These are phyloP conservation scores for Gossypium bickii DNA, from an alignment of 345 rosid genomes.

Conservation along the genomic window DNA sequence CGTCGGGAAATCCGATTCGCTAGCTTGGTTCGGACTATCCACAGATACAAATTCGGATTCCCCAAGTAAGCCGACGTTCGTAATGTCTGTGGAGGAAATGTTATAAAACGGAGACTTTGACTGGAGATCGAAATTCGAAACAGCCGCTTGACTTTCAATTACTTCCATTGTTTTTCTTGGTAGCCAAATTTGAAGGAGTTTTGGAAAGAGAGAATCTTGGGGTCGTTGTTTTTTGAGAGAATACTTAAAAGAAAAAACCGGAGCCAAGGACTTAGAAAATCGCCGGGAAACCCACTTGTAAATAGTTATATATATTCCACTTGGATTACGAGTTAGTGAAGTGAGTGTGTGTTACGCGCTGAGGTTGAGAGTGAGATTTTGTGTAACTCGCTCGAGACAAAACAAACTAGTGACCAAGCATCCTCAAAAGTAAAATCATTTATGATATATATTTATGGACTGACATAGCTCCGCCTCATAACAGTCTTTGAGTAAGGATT, in stretches of 20 bases:
- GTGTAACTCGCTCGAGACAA: not conserved
- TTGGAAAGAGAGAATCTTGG: not conserved
- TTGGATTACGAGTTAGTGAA: not conserved
- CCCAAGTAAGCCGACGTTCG: not conserved
- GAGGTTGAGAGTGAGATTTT: not conserved
- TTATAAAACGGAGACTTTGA: conserved; percentile 34
- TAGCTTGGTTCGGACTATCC: not conserved
- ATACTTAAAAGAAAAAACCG: not conserved
- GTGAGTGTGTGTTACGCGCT: not conserved
- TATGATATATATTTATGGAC: no score
- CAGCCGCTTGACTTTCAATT: conserved; percentile 25
- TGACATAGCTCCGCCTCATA: no score
- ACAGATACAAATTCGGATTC: not conserved
- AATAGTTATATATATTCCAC: not conserved
- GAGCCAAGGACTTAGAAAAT: not conserved
- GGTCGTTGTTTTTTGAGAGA: not conserved
- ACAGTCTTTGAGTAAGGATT: no score
- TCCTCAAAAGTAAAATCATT: no score
- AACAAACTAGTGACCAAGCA: no score
- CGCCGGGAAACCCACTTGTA: not conserved
- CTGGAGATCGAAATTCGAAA: conserved; percentile 33
- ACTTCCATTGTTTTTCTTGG: conserved; percentile 34
- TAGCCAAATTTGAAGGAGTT: not conserved
- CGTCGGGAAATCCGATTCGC: not conserved
- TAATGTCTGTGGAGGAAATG: conserved; percentile 21